These are phyloP conservation scores for Torulaspora franciscae DNA, from an alignment of 805 yeast genomes.

Conservation along the genomic window DNA sequence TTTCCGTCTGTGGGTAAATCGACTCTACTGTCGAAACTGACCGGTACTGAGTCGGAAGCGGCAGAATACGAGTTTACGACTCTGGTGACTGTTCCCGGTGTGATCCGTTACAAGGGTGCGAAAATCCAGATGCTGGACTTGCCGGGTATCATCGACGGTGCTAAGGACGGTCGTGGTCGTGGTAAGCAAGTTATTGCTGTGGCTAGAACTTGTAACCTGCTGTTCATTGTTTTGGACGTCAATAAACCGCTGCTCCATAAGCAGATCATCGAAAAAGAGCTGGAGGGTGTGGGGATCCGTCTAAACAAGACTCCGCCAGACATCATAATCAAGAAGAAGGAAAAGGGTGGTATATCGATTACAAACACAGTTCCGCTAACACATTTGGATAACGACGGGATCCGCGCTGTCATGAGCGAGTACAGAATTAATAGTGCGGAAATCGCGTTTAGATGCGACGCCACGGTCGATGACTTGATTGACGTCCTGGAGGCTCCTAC, in stretches of 20 bases:
- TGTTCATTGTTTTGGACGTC: slow-evolving; percentile 91
- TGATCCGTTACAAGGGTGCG: slow-evolving; percentile 93
- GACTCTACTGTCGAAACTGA: slow-evolving; percentile 77
- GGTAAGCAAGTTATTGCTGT: slow-evolving; percentile 98
- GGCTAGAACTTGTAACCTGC: slow-evolving; percentile 92
- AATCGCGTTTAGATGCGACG: slow-evolving; percentile 94
- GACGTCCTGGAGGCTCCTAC: slow-evolving; percentile 88
- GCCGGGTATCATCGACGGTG: slow-evolving; percentile 89
- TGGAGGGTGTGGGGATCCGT: slow-evolving; percentile 97
- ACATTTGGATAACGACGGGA: slow-evolving; percentile 86
- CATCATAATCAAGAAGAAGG: slow-evolving; percentile 85
- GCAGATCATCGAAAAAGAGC: slow-evolving; percentile 85
- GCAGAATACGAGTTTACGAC: slow-evolving; percentile 98
- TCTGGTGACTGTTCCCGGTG: slow-evolving; percentile 95
- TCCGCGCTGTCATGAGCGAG: slow-evolving; percentile 93
- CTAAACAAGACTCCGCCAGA: slow-evolving; percentile 90
- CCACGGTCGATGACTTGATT: slow-evolving; percentile 93
- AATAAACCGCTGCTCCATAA: slow-evolving; percentile 94
- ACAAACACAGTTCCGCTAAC: slow-evolving; percentile 92
- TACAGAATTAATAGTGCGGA: slow-evolving; percentile 94
- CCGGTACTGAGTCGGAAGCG: slow-evolving; percentile 97
- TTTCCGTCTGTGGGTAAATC: slow-evolving; percentile 91
- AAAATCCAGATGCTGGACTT: slow-evolving; percentile 92
- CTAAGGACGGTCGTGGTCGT: slow-evolving; percentile 87
- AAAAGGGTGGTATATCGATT: slow-evolving; percentile 91